Base-by-base conservation (phyloP, 164 flowering plant species). In the Stephania yunnanensis region DNA sequence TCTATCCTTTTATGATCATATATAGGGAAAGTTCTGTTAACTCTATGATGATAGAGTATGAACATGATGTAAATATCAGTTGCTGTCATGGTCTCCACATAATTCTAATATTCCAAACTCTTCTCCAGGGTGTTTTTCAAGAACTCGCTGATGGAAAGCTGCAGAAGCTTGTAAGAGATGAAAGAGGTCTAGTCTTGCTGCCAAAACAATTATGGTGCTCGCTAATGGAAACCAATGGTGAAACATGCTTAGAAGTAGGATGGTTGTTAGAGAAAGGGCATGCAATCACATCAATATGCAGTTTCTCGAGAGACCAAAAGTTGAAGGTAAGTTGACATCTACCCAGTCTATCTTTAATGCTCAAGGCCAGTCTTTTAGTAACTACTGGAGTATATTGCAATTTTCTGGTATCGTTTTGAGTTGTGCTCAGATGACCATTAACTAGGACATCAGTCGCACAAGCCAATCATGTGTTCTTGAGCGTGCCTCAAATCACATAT, bases 151-250 rank as follows among this genome's bases (percentile, higher is more conserved):
- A 80, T 36, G 85, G 77, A 12, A 75, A 82, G 46, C 73, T 72
- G 67, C 76, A 53, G 31, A 83, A 81, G 71, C 80, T 72, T 15
- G 78, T 70, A 13, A 89, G 97, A 84, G 81, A 86, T 78, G 91
- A 84, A 72, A 6, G 61, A 11, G 79, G 81, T 75, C 80, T 91
- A 36, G 72, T 87, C 53, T 72, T 87, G 76, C 91, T 95, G 31
- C 99, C 99, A 30, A 90, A 84, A 80, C 87, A 90, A 61, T 77
- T 95, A 31, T 95, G 99, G 99, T 89, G 91, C 78, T 87, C 93
- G n/a, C 31, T 90, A 4, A 82, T 78, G 71, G 86, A 80, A 79
- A 72, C 67, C 50, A 82, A 83, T 74, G 87, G 87, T 15, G 93
- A 82, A 76, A 82, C 81, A 58, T 79, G 58, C 48, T 74, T 80